phyloP scores from a whole-genome alignment of 331 rosid genomes.

The Quercus lobata region DNA sequence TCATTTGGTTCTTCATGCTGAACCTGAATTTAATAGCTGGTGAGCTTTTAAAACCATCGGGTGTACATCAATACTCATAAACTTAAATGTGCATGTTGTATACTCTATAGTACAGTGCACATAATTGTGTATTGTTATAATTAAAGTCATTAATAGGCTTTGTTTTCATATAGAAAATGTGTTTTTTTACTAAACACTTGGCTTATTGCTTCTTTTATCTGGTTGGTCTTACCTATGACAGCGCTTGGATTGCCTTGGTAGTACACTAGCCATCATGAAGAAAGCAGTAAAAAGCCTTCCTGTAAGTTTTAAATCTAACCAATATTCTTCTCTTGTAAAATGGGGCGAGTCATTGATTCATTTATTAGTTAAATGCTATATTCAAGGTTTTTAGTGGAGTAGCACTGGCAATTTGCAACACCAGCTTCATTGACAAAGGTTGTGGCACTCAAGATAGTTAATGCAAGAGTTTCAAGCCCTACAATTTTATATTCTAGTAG shows the following conservation, averaged over 20 bases:
- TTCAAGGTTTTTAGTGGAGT: not conserved
- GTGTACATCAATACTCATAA: not conserved
- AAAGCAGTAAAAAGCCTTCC: slow-evolving; percentile 67
- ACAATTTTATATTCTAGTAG: not conserved
- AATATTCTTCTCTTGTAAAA: slow-evolving; percentile 2
- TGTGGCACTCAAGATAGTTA: not conserved
- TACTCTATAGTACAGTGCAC: not conserved
- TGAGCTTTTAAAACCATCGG: not conserved
- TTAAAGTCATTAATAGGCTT: too few species aligned
- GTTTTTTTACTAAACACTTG: not conserved
- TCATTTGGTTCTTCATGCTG: not conserved
- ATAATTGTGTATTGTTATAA: not conserved
- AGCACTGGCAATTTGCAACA: not conserved
- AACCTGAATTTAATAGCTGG: not conserved
- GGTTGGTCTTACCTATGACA: slow-evolving; percentile 27
- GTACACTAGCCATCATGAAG: slow-evolving; percentile 72
- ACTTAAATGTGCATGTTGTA: not conserved
- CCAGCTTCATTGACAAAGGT: not conserved
- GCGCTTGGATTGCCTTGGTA: slow-evolving; percentile 88
- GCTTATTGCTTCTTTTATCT: not conserved
- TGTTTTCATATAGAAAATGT: not conserved
- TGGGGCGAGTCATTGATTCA: not conserved
- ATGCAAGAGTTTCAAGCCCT: slow-evolving; percentile 2
- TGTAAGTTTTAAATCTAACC: slow-evolving; percentile 39
- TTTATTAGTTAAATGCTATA: not conserved